Base-by-base conservation (phyloP, 2,329 filamentous ascomycete species). In the Apiospora marii region DNA sequence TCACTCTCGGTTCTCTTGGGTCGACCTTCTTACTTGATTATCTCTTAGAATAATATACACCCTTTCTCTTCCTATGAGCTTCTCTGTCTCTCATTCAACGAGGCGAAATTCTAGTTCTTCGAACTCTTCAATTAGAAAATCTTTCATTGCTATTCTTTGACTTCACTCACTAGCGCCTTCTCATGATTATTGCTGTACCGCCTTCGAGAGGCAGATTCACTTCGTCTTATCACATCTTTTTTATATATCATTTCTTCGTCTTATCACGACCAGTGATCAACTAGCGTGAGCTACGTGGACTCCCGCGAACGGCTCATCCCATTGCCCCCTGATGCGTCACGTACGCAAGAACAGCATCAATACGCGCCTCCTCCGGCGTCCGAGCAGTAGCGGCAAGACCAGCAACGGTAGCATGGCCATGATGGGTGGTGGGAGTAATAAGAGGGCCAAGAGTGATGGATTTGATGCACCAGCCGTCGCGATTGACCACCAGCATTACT, bases 101-200 rank as follows among this genome's bases (percentile, higher is more conserved):
- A 13, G 14, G n/a, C n/a, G n/a, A 51, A 27, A n/a, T 37, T 41
- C 41, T 41, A 24, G 58, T 61, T 64, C 22, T 64, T 64, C 34
- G 34, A 64, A 41, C 34, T 64, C 19, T 64, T 24, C 34, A 64
- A 24, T 41, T 12, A 12, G 22, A 22, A 37, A 64, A n/a, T n/a
- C 58, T 41, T 64, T 64, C 34, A 41, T 64, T 64, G 16, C 58
- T 64, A 64, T 64, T 41, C 58, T 64, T 64, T 64, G 58, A 64
- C 58, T n/a, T n/a, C 58, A 41, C n/a, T 7, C 14, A 64, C 34
- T n/a, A 64, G 58, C 34, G 10, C n/a, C 22, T 41, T 64, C 19
- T 64, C 34, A 64, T 64, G 58, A 41, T 13, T 22, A 41, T 41
- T 64, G 58, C 34, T 41, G 8, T 64, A 64, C 34, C 5, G 58